Percentiles rank a stretch among this genome's conserved stretches.
phyloP scores from a whole-genome alignment of 2,329 filamentous ascomycete genomes.

The Iodosphaeria phyllophila region DNA sequence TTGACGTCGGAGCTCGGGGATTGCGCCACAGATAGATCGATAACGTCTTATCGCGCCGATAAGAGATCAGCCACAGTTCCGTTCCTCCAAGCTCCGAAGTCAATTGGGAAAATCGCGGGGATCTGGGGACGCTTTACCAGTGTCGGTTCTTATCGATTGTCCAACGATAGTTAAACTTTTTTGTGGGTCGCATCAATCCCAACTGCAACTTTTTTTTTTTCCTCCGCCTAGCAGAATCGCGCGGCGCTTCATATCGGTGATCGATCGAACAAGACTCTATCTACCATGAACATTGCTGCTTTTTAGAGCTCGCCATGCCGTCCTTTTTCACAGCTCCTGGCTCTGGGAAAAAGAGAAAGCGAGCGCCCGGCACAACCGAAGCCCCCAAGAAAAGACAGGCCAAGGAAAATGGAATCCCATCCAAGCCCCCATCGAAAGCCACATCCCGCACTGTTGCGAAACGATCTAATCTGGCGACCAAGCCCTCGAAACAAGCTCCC shows the following conservation, averaged over 20 bases:
- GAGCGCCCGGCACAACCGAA: constrained; percentile 29
- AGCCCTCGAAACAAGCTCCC: constrained; percentile 10
- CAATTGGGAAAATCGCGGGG: too few species aligned
- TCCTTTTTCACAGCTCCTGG: constrained; percentile 89
- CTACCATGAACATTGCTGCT: too few species aligned
- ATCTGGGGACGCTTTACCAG: constrained; percentile 1
- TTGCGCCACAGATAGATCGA: constrained; percentile 1
- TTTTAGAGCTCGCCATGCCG: constrained; percentile 42
- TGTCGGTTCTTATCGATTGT: constrained; percentile 1
- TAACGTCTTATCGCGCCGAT: neutral
- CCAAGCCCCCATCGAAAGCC: constrained; percentile 15
- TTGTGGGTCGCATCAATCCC: constrained; percentile 2
- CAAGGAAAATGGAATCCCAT: constrained; percentile 15
- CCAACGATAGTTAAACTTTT: constrained; percentile 1
- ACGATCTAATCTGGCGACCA: too few species aligned
- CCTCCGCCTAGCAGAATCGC: too few species aligned
- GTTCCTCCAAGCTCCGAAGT: too few species aligned
- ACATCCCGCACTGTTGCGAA: too few species aligned
- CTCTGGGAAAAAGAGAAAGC: constrained; percentile 80
- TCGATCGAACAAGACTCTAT: too few species aligned
- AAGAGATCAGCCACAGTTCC: too few species aligned
- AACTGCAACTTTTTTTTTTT: constrained; percentile 4
- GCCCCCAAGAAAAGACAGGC: constrained; percentile 40
- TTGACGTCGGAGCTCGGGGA: constrained; percentile 1
- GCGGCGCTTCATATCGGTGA: too few species aligned